A percentile compares a stretch with the other conserved stretches of the same genome.
Evolutionary conservation across 768 basidiomycete species (phyloP).

Genomic region (Daedaleopsis nitida): DNA sequence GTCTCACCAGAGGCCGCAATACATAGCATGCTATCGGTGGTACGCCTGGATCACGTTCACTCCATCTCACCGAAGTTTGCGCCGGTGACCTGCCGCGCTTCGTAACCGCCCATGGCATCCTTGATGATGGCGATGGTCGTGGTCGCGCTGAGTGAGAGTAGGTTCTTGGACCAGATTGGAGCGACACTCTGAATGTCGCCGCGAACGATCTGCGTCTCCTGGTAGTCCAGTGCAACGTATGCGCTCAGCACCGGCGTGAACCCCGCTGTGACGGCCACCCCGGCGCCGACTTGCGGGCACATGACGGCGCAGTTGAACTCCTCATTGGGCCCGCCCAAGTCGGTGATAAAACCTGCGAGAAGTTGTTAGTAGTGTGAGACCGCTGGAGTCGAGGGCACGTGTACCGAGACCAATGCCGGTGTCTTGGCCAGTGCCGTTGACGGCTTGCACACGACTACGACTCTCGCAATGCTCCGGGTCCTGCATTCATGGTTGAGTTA

Average conservation of each 20-base stretch:
- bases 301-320: constrained; percentile 4
- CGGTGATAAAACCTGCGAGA: constrained; percentile 7
- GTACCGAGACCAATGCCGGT: constrained; percentile 4
- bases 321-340: not conserved
- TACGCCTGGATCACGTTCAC: too few relatives aligned
- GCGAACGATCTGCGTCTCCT: not conserved
- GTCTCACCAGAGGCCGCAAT: too few relatives aligned
- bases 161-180: constrained; percentile 7
- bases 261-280: not conserved
- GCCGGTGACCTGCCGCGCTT: not conserved
- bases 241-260: constrained; percentile 14
- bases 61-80: not conserved
- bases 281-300: constrained; percentile 1
- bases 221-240: constrained; percentile 6
- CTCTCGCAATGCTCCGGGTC: not conserved
- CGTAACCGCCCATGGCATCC: not conserved
- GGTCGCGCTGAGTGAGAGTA: not conserved
- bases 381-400: not conserved
- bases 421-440: not conserved
- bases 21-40: too few relatives aligned
- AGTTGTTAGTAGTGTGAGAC: not conserved
- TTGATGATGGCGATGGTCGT: constrained; percentile 1
- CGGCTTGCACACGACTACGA: not conserved
- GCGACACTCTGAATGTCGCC: not conserved
- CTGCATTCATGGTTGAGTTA: not conserved